Base-by-base conservation (phyloP, 208 protist genomes). In the Trypanosoma melophagium region DNA sequence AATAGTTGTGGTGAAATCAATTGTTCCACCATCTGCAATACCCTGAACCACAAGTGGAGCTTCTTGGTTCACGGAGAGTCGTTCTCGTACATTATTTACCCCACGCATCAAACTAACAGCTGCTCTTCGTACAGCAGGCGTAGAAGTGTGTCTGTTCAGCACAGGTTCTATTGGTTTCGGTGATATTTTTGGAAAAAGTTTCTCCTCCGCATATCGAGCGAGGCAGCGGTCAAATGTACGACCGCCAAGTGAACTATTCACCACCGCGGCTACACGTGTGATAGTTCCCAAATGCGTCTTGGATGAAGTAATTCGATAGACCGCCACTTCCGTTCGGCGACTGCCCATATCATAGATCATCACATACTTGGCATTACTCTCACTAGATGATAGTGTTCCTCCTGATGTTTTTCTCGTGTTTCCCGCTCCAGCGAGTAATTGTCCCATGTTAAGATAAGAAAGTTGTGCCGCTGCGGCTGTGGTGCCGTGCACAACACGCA, bases 291-390 rank as follows among this genome's bases (percentile, higher is more conserved):
- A 24, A 12, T 68, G 38, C 40, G 22, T 12, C 8, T 40, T 71
- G 12, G 17, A 56, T 17, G 71, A 22, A 45, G 70, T 31, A 51
- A 92, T 85, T 19, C 75, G 16, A 69, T 79, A 97, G 19, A 95
- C 67, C 12, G 86, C 86, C 10, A 79, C 87, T 74, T 95, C 92
- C n/a, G 86, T 84, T 42, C 79, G 68, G 13, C 73, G 59, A 55
- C 80, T 83, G 25, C 92, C 92, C 87, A 97, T 95, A 76, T 94
- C 86, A 72, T 90, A 97, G 14, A 97, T 58, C 74, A 97, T 82
- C 8, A 95, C 61, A 59, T 89, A 84, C 50, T 42, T 53, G 22
- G 50, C 25, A 7, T 35, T 24, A 9, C 13, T 17, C 13, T 62
- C 55, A 14, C 42, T 21, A 13, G 4, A 19, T 19, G 58, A 10